These are phyloP conservation scores for Pseudogymnoascus sp. DNA, from an alignment of 2,329 filamentous ascomycete genomes.

Conservation along the genomic window DNA sequence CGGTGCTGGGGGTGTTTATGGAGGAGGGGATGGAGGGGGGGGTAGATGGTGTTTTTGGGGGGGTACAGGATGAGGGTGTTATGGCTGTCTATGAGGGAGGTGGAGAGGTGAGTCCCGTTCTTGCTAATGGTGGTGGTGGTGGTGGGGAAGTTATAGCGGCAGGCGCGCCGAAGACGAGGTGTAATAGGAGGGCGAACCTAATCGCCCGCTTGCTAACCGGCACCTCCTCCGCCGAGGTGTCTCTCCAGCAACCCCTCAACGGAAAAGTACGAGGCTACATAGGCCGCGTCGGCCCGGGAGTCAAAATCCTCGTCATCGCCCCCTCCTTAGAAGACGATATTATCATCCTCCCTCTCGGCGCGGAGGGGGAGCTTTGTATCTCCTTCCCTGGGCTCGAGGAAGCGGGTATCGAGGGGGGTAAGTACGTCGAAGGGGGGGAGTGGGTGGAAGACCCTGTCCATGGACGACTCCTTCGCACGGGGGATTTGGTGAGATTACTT, in stretches of 20 bases:
- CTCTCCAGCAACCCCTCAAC: neutral
- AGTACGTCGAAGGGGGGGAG: conserved; percentile 46
- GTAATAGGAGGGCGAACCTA: neutral
- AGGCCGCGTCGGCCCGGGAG: neutral
- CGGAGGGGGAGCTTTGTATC: conserved; percentile 76
- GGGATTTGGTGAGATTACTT: conserved; percentile 75
- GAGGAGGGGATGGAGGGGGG: conserved; percentile 1
- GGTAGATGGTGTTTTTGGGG: conserved; percentile 12
- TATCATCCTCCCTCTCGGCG: conserved; percentile 56
- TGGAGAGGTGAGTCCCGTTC: conserved; percentile 20
- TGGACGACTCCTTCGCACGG: conserved; percentile 71
- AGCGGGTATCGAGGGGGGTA: no score
- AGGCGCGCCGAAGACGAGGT: no score
- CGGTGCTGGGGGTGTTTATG: conserved; percentile 36
- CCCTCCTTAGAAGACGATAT: conserved; percentile 31
- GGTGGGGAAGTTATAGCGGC: neutral
- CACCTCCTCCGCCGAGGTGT: neutral
- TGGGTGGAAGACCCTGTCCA: conserved; percentile 46
- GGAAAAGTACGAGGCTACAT: neutral
- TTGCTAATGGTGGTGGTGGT: conserved; percentile 4
- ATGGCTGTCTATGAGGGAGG: conserved; percentile 18
- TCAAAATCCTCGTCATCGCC: neutral
- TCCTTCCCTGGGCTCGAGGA: no score
- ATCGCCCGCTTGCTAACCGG: neutral
- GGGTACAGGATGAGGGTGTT: conserved; percentile 13